A percentile compares a stretch with the other conserved stretches of the same genome.
phyloP scores from a whole-genome alignment of 2,329 filamentous ascomycete species.

The Sporothrix dimorphospora region DNA sequence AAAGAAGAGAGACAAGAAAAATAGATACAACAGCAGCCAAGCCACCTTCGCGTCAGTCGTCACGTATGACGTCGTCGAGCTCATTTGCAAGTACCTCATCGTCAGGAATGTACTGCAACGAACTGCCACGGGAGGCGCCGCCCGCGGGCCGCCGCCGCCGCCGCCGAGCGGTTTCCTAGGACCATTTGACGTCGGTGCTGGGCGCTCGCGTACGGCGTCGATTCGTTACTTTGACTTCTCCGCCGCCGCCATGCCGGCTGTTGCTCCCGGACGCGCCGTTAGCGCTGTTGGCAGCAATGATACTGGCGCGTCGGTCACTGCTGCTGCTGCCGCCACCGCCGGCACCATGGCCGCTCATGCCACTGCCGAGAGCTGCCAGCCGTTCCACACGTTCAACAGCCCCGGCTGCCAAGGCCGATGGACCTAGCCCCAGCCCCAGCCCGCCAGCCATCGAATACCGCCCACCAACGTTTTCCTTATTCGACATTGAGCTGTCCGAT shows the following conservation, averaged over 20 bases:
- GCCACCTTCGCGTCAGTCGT: neutral
- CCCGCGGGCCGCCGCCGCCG: slow-evolving; percentile 4
- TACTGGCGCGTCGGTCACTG: slow-evolving; percentile 8
- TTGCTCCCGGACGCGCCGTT: neutral
- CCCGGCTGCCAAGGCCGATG: neutral
- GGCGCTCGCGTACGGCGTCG: slow-evolving; percentile 32
- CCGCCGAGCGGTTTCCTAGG: slow-evolving; percentile 29
- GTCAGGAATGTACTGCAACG: neutral
- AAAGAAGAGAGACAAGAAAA: neutral
- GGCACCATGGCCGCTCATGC: slow-evolving; percentile 9
- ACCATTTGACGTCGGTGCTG: slow-evolving; percentile 34
- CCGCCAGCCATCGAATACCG: slow-evolving; percentile 25
- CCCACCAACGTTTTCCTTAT: slow-evolving; percentile 36
- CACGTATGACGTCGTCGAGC: neutral
- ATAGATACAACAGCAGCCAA: neutral
- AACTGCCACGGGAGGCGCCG: neutral
- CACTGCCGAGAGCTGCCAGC: slow-evolving; percentile 29
- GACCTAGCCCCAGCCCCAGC: slow-evolving; percentile 11
- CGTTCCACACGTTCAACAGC: slow-evolving; percentile 25
- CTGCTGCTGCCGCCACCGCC: slow-evolving; percentile 2
- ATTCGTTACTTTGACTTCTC: slow-evolving; percentile 24
- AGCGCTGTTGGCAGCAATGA: neutral
- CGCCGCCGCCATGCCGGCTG: slow-evolving; percentile 22
- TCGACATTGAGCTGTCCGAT: slow-evolving; percentile 36
- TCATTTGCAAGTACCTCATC: neutral